Conservation (phyloP, 257 asterid species). For the Lycium ferocissimum region DNA sequence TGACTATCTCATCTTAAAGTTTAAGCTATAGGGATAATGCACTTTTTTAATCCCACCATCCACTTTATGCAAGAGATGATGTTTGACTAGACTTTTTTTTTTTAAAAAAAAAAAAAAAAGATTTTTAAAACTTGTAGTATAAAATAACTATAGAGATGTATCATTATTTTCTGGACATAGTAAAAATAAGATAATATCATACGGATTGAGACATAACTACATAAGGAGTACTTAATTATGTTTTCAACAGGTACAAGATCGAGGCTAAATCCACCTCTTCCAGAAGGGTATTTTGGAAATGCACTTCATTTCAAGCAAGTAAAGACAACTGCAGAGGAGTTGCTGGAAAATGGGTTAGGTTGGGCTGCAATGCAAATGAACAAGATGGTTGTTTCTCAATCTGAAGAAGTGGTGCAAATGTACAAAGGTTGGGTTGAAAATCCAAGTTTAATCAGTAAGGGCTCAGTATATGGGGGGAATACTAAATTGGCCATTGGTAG, state of each 20-base stretch:
- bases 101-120: too few species aligned
- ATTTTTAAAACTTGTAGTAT: too few species aligned
- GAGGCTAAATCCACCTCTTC: constrained; percentile 48
- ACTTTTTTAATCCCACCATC: too few species aligned
- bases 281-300: constrained; percentile 56
- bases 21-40: too few species aligned
- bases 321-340: constrained; percentile 29
- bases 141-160: too few species aligned
- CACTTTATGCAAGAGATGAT: too few species aligned
- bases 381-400: constrained; percentile 29
- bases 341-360: constrained; percentile 47
- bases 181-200: too few species aligned
- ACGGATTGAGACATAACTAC: too few species aligned
- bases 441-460: constrained; percentile 35
- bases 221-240: background rate
- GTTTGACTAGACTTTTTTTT: too few species aligned
- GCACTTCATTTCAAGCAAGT: constrained; percentile 38
- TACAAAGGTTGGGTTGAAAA: constrained; percentile 43
- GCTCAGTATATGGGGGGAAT: constrained; percentile 13
- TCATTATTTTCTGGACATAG: too few species aligned
- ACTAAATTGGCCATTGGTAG: constrained; percentile 36
- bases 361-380: constrained; percentile 58
- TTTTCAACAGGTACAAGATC: constrained; percentile 33
- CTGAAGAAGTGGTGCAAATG: constrained; percentile 36
- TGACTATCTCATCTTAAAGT: too few species aligned